Conservation (phyloP, 345 rosid genomes). For the Trapa incisa region DNA sequence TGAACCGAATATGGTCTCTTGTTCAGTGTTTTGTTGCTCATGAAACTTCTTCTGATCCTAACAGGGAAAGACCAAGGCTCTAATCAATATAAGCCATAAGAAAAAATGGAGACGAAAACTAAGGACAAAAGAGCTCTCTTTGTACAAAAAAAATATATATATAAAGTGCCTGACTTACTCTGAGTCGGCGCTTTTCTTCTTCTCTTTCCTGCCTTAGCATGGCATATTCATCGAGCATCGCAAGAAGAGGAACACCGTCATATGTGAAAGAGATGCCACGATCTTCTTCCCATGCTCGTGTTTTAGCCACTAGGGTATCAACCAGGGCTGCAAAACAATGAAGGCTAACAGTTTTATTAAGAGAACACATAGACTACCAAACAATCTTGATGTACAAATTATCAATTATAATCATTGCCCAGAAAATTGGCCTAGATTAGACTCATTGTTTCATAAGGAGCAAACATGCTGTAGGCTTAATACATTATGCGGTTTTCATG, state of each 20-base stretch:
- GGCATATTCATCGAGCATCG: slow-evolving; percentile 91
- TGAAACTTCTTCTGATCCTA: slow-evolving; percentile 79
- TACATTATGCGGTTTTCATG: background rate
- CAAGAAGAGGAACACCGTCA: slow-evolving; percentile 88
- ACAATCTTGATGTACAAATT: background rate
- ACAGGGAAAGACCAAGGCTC: background rate
- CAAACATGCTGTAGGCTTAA: background rate
- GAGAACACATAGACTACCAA: background rate
- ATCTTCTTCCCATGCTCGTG: slow-evolving; percentile 83
- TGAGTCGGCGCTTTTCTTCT: slow-evolving; percentile 78
- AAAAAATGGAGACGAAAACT: background rate
- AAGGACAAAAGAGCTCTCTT: background rate
- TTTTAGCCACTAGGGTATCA: slow-evolving; percentile 74
- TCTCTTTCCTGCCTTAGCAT: slow-evolving; percentile 90
- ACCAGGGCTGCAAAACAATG: slow-evolving; percentile 42
- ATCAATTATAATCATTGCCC: background rate
- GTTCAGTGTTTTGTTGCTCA: slow-evolving; percentile 71
- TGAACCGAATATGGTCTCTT: slow-evolving; percentile 50
- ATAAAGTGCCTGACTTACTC: slow-evolving; percentile 26
- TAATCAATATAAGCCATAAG: background rate
- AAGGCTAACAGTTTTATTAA: background rate
- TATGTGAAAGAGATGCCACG: slow-evolving; percentile 47
- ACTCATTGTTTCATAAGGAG: background rate
- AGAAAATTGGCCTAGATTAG: background rate
- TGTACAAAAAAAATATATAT: background rate